Base-by-base conservation (phyloP, 2,329 filamentous ascomycete genomes). In the Chaetomium sp. region DNA sequence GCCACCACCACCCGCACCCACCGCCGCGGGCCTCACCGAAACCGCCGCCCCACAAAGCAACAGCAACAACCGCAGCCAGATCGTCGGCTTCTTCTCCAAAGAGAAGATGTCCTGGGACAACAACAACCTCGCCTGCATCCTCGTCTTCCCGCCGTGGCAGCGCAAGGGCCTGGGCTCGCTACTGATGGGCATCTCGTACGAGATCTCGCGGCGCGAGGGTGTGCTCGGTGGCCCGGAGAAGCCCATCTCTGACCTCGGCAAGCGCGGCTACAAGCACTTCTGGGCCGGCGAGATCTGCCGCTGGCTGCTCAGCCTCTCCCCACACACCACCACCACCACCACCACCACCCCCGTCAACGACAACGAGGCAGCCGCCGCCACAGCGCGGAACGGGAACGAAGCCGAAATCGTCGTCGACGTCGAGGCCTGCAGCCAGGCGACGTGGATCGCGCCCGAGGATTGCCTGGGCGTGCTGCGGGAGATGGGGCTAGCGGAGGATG, bases 31-130 rank as follows among this genome's bases (percentile, higher is more conserved):
- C 42, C 53, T 63, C 12, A 47, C 67, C 16, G 63, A 68, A 13
- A 53, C 50, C 1, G 66, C 38, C 19, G 60, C 50, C 19, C 70
- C 72, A 23, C 75, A 19, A 1, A 21, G 8, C n/a, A 23, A 12
- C 45, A 16, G 13, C n/a, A 35, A 12, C 45, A 38, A 13, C 29
- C n/a, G 76, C 49, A 74, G 77, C 23, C 87, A 89, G 73, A 88
- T 97, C 33, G 86, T 94, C 1, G 95, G 95, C n/a, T 98, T 98
- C 83, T 99, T 98, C 80, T 96, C 91, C 68, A 98, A 99, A 75
- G 95, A 99, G 77, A 98, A 98, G 76, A 90, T 97, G 82, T 97
- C 92, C 3, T 99, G 95, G 94, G 95, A 99, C 73, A 93, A 94
- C 73, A 98, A 99, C 77, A 99, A 98, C 70, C 84, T 99, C 5